Base-by-base conservation (phyloP, 352 stramenopile species). In the Pseudoperonospora humuli region DNA sequence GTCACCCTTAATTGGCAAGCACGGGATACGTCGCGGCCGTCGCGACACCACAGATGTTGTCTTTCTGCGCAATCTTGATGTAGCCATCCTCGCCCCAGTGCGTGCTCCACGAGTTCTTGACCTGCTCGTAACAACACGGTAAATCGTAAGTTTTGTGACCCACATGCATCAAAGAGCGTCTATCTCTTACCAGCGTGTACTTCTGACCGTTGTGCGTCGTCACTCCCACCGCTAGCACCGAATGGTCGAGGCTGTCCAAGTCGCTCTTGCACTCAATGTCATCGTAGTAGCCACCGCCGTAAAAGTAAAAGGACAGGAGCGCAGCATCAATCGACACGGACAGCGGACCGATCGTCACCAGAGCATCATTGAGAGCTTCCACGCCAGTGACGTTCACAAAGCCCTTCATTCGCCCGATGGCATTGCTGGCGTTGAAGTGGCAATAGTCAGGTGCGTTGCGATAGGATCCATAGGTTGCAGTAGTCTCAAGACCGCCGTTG, bases 11-110 rank as follows among this genome's bases (percentile, higher is more conserved):
- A 20, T 78, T 59, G 19, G 49, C 68, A 38, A 95, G 61, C 32
- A 91, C 50, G 9, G 83, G 82, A 51, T 95, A 96, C 9, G 70
- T 90, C 0, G 86, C 77, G 13, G 75, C 65, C 0, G 82, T 97
- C 32, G 95, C 80, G 33, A 98, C 92, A 14, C 95, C 94, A 57
- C 95, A 98, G 4, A 96, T 84, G 45, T 98, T 98, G 45, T 93
- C 61, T 45, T 93, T 91, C 55, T 95, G 84, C 25, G 78, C 69
- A 50, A 97, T 93, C 58, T 90, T 93, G 23, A 96, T 59, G 70
- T 96, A 96, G 24, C 88, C 88, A 27, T 94, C 64, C 43, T 97
- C 92, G 29, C 92, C 92, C 92, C 92, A 97, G 46, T 90, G 75
- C 25, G 73, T 93, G 57, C 81, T 93, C 92, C 92, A 97, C 47